Percentiles rank a stretch among this genome's conserved stretches.
Evolutionary conservation across 306 rosid species (phyloP).

Genomic region (Pueraria montana): DNA sequence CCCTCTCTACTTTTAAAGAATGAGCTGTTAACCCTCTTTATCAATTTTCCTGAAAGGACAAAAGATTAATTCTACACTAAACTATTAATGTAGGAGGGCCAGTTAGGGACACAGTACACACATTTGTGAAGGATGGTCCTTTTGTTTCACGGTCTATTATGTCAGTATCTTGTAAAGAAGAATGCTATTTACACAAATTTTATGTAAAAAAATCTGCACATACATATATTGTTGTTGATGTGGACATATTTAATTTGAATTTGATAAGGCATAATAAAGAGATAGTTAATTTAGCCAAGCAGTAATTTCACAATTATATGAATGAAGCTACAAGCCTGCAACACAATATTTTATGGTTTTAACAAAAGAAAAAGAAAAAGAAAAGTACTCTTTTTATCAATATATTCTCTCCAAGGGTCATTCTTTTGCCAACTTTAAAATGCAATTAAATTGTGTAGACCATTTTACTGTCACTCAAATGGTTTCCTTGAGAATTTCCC

Average conservation of each 20-base stretch:
- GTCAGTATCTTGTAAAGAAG: constrained; percentile 3
- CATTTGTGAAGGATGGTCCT: constrained; percentile 1
- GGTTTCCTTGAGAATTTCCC: not conserved
- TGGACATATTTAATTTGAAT: not conserved
- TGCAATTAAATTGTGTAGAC: not conserved
- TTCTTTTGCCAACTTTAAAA: not conserved
- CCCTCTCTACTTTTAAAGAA: constrained; percentile 31
- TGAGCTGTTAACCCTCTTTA: constrained; percentile 38
- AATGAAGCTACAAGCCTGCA: too few relatives aligned
- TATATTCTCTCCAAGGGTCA: not conserved
- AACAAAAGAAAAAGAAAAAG: not conserved
- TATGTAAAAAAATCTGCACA: not conserved
- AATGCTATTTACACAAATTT: not conserved
- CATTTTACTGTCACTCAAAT: not conserved
- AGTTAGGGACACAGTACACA: constrained; percentile 2
- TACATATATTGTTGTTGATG: not conserved
- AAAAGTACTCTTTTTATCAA: not conserved
- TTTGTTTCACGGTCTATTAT: not conserved
- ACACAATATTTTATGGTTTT: not conserved
- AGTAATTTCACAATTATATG: too few relatives aligned
- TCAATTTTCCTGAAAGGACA: constrained; percentile 40
- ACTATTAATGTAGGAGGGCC: constrained; percentile 10
- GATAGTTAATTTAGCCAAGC: not conserved
- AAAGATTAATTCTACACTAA: constrained; percentile 26
- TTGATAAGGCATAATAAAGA: not conserved